A percentile compares a stretch with the other conserved stretches of the same genome.
phyloP scores from a whole-genome alignment of 2,329 filamentous ascomycete species.

The Diaporthe batatas region DNA sequence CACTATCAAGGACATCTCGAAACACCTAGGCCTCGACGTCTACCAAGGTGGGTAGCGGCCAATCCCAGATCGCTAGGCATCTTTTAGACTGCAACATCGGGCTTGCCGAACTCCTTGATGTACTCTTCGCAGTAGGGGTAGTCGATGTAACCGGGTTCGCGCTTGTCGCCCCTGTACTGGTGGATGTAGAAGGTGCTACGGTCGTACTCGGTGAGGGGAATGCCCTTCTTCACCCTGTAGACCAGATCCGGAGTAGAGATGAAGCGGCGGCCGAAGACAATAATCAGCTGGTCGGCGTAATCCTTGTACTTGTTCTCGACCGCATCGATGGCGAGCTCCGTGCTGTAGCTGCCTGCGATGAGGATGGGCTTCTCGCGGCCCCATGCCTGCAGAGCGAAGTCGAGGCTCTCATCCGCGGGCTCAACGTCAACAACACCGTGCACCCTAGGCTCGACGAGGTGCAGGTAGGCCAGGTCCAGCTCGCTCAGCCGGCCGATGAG shows the following conservation, averaged over 20 bases:
- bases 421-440: constrained; percentile 42
- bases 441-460: constrained; percentile 70
- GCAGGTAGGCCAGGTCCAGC: constrained; percentile 68
- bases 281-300: constrained; percentile 39
- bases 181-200: constrained; percentile 49
- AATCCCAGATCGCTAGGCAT: too few species aligned
- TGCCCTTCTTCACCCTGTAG: constrained; percentile 47
- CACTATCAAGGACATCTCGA: too few species aligned
- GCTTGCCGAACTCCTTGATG: constrained; percentile 43
- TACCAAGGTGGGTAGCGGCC: too few species aligned
- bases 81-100: constrained; percentile 37
- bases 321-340: constrained; percentile 45
- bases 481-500: constrained; percentile 64
- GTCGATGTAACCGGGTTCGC: constrained; percentile 45
- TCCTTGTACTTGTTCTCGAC: constrained; percentile 42
- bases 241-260: constrained; percentile 53
- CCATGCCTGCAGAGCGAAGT: constrained; percentile 51
- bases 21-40: too few species aligned
- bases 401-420: constrained; percentile 37
- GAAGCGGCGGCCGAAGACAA: constrained; percentile 52
- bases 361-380: constrained; percentile 50
- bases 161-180: constrained; percentile 42
- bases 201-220: constrained; percentile 49
- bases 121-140: constrained; percentile 47
- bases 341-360: constrained; percentile 50